These are phyloP conservation scores for Kwoniella europaea DNA, from an alignment of 768 basidiomycete genomes.

Conservation along the genomic window DNA sequence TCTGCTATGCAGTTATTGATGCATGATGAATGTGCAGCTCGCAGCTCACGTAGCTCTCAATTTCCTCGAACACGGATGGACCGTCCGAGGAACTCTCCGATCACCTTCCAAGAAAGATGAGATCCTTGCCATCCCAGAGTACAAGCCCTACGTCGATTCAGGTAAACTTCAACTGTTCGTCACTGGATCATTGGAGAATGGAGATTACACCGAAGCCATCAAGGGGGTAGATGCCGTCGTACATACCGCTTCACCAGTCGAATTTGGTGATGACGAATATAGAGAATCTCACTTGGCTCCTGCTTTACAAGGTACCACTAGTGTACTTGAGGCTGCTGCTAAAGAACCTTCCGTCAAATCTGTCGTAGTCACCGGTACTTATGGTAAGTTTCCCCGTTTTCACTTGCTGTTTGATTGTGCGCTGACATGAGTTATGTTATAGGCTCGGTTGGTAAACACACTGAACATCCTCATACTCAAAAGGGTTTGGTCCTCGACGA, in stretches of 20 bases:
- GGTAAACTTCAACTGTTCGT: conserved; percentile 35
- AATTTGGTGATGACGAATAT: conserved; percentile 34
- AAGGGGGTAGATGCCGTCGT: conserved; percentile 39
- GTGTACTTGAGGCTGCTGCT: conserved; percentile 41
- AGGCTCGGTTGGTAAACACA: conserved; percentile 38
- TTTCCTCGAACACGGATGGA: conserved; percentile 44
- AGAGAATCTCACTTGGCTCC: conserved; percentile 35
- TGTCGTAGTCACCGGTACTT: conserved; percentile 31
- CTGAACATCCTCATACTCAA: conserved; percentile 27
- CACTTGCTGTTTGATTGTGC: no score
- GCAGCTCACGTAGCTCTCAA: conserved; percentile 40
- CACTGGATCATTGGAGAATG: conserved; percentile 38
- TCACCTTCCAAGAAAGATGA: conserved; percentile 33
- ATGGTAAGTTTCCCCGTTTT: no score
- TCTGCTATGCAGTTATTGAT: not conserved
- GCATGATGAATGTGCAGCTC: conserved; percentile 17
- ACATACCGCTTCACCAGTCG: conserved; percentile 43
- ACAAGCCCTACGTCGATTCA: conserved; percentile 25
- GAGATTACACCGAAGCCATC: conserved; percentile 41
- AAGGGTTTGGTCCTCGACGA: conserved; percentile 38
- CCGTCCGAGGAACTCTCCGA: conserved; percentile 47
- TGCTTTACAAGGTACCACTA: conserved; percentile 42
- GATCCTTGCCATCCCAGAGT: conserved; percentile 29
- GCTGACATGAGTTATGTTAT: not conserved
- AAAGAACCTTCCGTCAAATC: conserved; percentile 38